A percentile compares a stretch with the other conserved stretches of the same genome.
Evolutionary conservation across 768 basidiomycete species (phyloP).

Genomic region (Tricholoma terreum): DNA sequence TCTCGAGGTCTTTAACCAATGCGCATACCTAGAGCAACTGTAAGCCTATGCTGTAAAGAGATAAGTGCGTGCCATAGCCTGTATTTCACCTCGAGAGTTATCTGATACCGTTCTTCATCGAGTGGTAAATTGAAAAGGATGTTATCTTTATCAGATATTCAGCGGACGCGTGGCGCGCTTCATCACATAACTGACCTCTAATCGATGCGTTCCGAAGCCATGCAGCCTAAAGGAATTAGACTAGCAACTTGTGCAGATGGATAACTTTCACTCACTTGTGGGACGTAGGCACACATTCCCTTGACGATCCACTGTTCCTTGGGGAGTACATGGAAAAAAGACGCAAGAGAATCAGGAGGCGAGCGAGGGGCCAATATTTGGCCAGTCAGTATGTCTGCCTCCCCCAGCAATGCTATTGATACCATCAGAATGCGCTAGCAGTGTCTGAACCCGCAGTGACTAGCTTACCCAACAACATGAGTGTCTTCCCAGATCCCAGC

Average conservation of each 20-base stretch:
- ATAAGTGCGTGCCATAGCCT: constrained; percentile 20
- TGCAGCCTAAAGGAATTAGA: constrained; percentile 33
- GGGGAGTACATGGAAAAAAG: constrained; percentile 41
- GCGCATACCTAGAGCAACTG: constrained; percentile 48
- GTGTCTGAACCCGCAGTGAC: neutral
- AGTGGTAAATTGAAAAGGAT: constrained; percentile 75
- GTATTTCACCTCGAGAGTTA: constrained; percentile 64
- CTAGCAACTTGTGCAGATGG: neutral
- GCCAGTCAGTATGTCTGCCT: constrained; percentile 81
- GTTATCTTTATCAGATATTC: constrained; percentile 34
- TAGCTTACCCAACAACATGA: constrained; percentile 63
- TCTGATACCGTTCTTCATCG: constrained; percentile 67
- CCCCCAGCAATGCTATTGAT: constrained; percentile 72
- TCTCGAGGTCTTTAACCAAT: constrained; percentile 69
- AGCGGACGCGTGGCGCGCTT: neutral
- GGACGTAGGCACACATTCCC: constrained; percentile 85
- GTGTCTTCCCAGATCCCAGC: constrained; percentile 85
- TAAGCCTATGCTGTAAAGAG: neutral
- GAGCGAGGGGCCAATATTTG: constrained; percentile 83
- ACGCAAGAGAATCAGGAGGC: constrained; percentile 73
- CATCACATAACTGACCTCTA: constrained; percentile 30
- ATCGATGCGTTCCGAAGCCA: constrained; percentile 77
- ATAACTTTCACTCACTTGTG: constrained; percentile 56
- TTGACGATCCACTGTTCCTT: constrained; percentile 73
- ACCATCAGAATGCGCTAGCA: constrained; percentile 7